phyloP scores from a whole-genome alignment of 345 rosid genomes.

The Eucalyptus erythrocorys region DNA sequence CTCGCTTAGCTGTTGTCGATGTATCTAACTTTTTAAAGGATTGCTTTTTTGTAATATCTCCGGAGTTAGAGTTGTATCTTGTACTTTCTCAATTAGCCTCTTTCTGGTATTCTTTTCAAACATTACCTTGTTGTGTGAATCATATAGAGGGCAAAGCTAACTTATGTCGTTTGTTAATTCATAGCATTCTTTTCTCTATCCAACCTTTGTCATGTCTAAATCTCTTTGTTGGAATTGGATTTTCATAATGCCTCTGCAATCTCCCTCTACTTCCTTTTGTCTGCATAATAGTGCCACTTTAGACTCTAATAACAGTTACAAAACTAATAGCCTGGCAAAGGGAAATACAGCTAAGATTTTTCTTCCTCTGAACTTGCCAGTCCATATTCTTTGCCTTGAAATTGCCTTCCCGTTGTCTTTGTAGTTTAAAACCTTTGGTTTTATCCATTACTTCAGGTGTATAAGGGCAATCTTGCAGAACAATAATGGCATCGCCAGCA shows the following conservation, averaged over 20 bases:
- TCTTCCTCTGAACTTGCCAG: background rate
- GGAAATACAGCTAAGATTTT: background rate
- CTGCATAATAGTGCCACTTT: background rate
- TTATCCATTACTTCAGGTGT: background rate
- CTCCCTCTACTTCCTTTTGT: background rate
- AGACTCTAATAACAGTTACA: background rate
- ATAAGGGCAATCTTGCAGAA: background rate
- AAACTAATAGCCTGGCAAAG: background rate
- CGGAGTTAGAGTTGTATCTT: background rate
- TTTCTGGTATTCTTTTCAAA: background rate
- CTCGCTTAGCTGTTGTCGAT: background rate
- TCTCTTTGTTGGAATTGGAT: background rate
- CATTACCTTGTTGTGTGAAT: background rate
- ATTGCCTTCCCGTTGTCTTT: background rate
- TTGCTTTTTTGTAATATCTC: background rate
- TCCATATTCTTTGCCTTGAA: background rate
- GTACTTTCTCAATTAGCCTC: background rate
- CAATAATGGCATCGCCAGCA: background rate
- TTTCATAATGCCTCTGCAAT: background rate
- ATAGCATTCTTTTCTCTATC: background rate
- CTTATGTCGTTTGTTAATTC: background rate
- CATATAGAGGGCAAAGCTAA: background rate
- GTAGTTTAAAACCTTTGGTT: background rate
- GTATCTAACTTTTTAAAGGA: background rate
- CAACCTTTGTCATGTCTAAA: background rate